These are phyloP conservation scores for Yarrowia sp. DNA, from an alignment of 805 yeast species.

Conservation along the genomic window DNA sequence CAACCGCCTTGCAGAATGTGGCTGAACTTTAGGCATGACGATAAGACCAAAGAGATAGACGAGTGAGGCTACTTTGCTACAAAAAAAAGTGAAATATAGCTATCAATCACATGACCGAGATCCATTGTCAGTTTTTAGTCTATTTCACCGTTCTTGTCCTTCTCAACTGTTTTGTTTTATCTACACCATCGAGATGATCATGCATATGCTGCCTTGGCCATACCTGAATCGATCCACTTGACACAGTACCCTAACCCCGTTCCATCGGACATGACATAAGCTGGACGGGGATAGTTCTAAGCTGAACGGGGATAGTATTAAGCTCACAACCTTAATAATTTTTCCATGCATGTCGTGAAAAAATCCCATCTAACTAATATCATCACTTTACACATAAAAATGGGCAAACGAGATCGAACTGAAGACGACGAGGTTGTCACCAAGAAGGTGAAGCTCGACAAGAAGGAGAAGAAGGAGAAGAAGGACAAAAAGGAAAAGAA, in stretches of 20 bases:
- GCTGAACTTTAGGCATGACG: not conserved
- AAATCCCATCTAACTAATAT: not conserved
- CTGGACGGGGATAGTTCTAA: too few relatives aligned
- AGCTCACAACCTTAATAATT: not conserved
- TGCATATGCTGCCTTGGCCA: too few relatives aligned
- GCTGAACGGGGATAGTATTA: too few relatives aligned
- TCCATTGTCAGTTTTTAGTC: too few relatives aligned
- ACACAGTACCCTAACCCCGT: not conserved
- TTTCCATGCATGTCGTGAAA: slow-evolving; percentile 18
- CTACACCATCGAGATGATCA: too few relatives aligned
- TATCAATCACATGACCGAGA: too few relatives aligned
- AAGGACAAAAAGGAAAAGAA: slow-evolving; percentile 34
- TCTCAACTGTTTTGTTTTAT: too few relatives aligned
- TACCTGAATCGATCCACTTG: too few relatives aligned
- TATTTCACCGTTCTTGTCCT: too few relatives aligned
- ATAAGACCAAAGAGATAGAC: not conserved
- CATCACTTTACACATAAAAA: not conserved
- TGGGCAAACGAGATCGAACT: slow-evolving; percentile 26
- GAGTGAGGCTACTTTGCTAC: not conserved
- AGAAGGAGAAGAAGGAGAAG: slow-evolving; percentile 32
- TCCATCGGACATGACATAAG: too few relatives aligned
- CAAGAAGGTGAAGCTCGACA: slow-evolving; percentile 27
- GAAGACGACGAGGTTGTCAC: slow-evolving; percentile 23
- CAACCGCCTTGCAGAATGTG: not conserved
- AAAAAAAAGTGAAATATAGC: too few relatives aligned